Conservation (phyloP, 2,329 filamentous ascomycete species). For the Ophiostoma pallidulum region DNA sequence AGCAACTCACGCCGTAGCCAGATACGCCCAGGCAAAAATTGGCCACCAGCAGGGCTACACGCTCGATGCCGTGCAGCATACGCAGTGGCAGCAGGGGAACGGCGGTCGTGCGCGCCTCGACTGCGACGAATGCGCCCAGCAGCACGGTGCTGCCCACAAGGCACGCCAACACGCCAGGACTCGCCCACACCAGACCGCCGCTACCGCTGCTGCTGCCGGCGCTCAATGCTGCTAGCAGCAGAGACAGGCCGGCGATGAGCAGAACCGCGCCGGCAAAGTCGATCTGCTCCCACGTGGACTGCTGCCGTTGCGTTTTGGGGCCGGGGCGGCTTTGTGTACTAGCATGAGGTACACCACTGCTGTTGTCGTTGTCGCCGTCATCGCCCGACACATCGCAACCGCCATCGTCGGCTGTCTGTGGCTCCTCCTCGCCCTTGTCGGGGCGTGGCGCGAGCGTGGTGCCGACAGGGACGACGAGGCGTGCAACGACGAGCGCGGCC, state of each 20-base stretch:
- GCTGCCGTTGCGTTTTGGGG: conserved; percentile 17
- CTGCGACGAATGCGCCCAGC: conserved; percentile 34
- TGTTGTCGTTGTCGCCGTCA: neutral
- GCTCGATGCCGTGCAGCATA: conserved; percentile 47
- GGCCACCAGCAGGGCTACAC: conserved; percentile 44
- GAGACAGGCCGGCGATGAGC: conserved; percentile 47
- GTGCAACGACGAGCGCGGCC: conserved; percentile 33
- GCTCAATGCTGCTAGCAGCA: conserved; percentile 46
- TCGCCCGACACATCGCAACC: conserved; percentile 17
- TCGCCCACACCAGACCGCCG: conserved; percentile 39
- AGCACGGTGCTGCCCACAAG: conserved; percentile 35
- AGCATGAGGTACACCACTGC: neutral
- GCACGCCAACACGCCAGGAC: conserved; percentile 36
- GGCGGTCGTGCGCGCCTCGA: conserved; percentile 40
- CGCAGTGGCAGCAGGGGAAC: conserved; percentile 45
- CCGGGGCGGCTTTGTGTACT: too few species aligned
- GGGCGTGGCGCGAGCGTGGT: neutral
- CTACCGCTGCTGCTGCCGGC: conserved; percentile 40
- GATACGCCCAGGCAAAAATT: conserved; percentile 53
- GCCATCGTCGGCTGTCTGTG: too few species aligned
- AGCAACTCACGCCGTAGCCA: conserved; percentile 53
- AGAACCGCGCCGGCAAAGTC: conserved; percentile 49
- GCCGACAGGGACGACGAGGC: conserved; percentile 1
- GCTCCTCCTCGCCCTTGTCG: conserved; percentile 3
- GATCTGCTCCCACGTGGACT: conserved; percentile 41